Conservation (phyloP, 768 basidiomycete species). For the Chalciporus piperatus region DNA sequence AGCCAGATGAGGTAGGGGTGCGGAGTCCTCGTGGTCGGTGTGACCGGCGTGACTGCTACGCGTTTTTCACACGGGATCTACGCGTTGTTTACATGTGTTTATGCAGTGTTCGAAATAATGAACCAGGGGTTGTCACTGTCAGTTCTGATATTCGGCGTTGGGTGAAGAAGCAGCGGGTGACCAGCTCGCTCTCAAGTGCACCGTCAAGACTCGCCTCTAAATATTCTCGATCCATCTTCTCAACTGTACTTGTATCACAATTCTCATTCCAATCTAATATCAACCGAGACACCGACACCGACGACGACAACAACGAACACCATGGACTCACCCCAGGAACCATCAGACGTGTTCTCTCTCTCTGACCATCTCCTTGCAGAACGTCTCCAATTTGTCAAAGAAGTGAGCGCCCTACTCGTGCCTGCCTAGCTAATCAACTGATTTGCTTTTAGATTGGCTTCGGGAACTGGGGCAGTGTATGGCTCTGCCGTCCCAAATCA, state of each 20-base stretch:
- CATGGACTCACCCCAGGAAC: conserved; percentile 25
- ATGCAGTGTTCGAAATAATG: conserved; percentile 23
- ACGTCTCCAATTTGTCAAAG: conserved; percentile 70
- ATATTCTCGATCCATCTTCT: not conserved
- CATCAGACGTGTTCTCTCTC: conserved; percentile 66
- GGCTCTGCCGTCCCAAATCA: conserved; percentile 68
- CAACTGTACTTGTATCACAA: conserved; percentile 27
- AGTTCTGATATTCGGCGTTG: conserved; percentile 1
- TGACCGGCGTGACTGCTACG: conserved; percentile 13
- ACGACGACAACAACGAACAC: not conserved
- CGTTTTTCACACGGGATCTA: conserved; percentile 24
- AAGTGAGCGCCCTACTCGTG: conserved; percentile 42
- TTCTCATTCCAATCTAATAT: not conserved
- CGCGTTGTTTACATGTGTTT: conserved; percentile 32
- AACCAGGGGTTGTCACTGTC: not conserved
- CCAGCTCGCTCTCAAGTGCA: conserved; percentile 1
- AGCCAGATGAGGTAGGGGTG: too few species aligned
- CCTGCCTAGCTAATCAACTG: conserved; percentile 1
- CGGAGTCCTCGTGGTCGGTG: conserved; percentile 9
- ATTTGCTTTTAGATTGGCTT: conserved; percentile 67
- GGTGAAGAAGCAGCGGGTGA: conserved; percentile 4
- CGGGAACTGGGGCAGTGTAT: conserved; percentile 93
- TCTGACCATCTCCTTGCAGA: conserved; percentile 71
- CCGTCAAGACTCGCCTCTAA: not conserved
- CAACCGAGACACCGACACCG: not conserved